These are phyloP conservation scores for Tylopilus sp. DNA, from an alignment of 768 basidiomycete genomes.

Conservation along the genomic window DNA sequence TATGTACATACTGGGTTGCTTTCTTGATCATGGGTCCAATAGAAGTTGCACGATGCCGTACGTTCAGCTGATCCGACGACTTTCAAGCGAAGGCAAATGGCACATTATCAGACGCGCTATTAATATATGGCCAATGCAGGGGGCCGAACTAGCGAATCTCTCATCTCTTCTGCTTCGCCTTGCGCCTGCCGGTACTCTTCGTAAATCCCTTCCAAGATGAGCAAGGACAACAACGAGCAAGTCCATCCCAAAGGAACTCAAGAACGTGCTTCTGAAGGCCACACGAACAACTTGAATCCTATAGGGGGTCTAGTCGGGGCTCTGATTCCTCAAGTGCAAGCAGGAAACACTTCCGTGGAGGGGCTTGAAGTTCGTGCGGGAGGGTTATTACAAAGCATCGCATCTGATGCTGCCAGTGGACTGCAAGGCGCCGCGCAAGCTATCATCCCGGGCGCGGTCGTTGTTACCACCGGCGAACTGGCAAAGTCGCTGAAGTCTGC, in stretches of 20 bases:
- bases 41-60: constrained; percentile 8
- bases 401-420: background rate
- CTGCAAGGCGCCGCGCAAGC: background rate
- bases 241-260: background rate
- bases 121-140: constrained; percentile 6
- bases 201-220: background rate
- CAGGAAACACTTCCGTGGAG: background rate
- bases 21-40: background rate
- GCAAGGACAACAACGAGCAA: constrained; percentile 1
- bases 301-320: background rate
- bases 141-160: constrained; percentile 6
- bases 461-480: background rate
- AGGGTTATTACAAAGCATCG: background rate
- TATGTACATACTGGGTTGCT: too few species aligned
- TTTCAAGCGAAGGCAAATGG: background rate
- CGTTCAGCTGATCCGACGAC: constrained; percentile 5
- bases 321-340: background rate
- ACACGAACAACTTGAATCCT: background rate
- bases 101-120: background rate
- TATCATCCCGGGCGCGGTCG: background rate
- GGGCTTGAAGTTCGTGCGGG: background rate
- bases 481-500: background rate
- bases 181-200: background rate
- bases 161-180: background rate
- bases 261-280: background rate